Base-by-base conservation (phyloP, 257 asterid species). In the Ballota nigra region DNA sequence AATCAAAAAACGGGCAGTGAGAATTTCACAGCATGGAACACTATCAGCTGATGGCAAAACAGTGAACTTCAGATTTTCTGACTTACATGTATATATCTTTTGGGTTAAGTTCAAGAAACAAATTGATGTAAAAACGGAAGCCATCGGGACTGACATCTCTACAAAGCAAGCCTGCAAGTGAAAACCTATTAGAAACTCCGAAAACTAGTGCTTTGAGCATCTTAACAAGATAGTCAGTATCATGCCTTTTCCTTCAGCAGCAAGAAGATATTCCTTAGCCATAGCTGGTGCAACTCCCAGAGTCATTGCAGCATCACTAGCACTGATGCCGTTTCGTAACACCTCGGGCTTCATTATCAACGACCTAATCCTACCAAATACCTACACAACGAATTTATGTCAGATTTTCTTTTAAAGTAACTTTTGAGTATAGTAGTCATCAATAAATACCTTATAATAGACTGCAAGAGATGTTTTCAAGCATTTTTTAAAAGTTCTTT, bases 131-230 rank as follows among this genome's bases (percentile, higher is more conserved):
- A 68, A 94, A 94, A 47, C 96, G 86, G 75, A 88, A 94, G 29
- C 99, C 98, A 73, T 94, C 98, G 1, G 97, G 95, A 78, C 99
- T 94, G 64, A 94, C 90, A 78, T 94, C 99, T 84, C 99, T 82
- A 84, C 98, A 91, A 45, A 91, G 82, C 83, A 94, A 83, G 62
- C 98, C 98, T 92, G 92, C 82, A 83, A 78, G 66, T 28, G 12
- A 66, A 70, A 67, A 70, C 60, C 13, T 10, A 41, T 77, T 12
- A 78, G 75, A 41, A 78, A 68, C 53, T 28, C 55, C 31, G 45
- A 69, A 23, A 26, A 34, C n/a, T n/a, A n/a, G n/a, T n/a, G n/a
- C n/a, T n/a, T n/a, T n/a, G n/a, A 68, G 69, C 65, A 53, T 52
- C 41, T 18, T 41, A 62, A 68, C 52, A 57, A 36, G 69, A 55